Evolutionary conservation across 495 filamentous ascomycete genomes (phyloP).

Genomic region (Sphaerosporella brunnea): DNA sequence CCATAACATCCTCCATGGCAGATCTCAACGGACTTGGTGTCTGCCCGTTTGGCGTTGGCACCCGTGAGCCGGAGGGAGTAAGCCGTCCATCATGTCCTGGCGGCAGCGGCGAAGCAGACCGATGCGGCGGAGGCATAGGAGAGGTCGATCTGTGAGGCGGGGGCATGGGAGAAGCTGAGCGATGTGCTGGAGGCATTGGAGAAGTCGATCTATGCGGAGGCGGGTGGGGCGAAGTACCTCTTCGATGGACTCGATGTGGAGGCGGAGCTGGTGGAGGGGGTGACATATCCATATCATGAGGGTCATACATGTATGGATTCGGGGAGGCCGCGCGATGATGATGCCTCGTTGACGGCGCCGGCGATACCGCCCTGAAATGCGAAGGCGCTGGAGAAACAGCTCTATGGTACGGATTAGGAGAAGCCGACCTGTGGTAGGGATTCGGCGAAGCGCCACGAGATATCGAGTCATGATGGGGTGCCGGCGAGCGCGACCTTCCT

Average conservation of each 20-base stretch:
- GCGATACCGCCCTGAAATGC: conserved; percentile 23
- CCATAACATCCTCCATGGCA: conserved; percentile 98
- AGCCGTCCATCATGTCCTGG: conserved; percentile 36
- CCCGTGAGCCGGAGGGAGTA: conserved; percentile 34
- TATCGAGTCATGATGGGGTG: conserved; percentile 25
- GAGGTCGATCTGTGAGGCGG: conserved; percentile 28
- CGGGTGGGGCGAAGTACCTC: conserved; percentile 27
- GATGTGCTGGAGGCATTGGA: no score
- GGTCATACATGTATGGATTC: conserved; percentile 13
- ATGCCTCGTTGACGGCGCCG: conserved; percentile 37
- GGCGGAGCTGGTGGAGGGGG: conserved; percentile 19
- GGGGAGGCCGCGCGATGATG: conserved; percentile 19
- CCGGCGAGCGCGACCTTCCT: conserved; percentile 26
- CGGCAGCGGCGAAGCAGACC: conserved; percentile 31
- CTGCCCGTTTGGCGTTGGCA: conserved; percentile 44
- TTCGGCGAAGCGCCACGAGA: conserved; percentile 26
- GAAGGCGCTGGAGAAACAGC: conserved; percentile 32
- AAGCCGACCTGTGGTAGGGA: conserved; percentile 14
- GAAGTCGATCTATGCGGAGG: conserved; percentile 25
- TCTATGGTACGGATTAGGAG: conserved; percentile 29
- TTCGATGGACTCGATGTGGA: no score
- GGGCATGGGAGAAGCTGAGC: conserved; percentile 13
- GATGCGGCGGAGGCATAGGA: conserved; percentile 17
- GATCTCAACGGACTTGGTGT: conserved; percentile 83
- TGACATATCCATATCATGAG: background rate